Conservation (phyloP, 1,284 basidiomycete species). For the Chiua sp. region DNA sequence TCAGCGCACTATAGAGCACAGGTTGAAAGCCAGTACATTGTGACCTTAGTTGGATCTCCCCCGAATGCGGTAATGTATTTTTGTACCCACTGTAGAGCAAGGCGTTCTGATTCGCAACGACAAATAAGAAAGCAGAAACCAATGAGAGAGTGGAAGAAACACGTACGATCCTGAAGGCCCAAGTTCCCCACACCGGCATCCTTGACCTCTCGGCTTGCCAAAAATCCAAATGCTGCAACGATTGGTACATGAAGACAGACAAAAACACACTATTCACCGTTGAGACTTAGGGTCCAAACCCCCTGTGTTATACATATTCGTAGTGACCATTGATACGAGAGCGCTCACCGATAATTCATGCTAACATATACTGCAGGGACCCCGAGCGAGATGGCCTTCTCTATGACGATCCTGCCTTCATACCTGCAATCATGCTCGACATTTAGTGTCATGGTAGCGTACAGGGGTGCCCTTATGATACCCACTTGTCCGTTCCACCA, state of each 20-base stretch:
- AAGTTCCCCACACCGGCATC: slow-evolving; percentile 58
- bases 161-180: too few relatives aligned
- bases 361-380: slow-evolving; percentile 41
- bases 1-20: too few relatives aligned
- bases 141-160: too few relatives aligned
- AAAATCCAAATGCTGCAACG: slow-evolving; percentile 48
- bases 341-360: slow-evolving; percentile 41
- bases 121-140: too few relatives aligned
- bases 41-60: too few relatives aligned
- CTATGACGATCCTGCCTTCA: slow-evolving; percentile 32
- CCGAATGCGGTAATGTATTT: too few relatives aligned
- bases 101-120: too few relatives aligned
- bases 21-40: too few relatives aligned
- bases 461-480: not conserved
- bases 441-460: not conserved
- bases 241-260: not conserved
- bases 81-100: too few relatives aligned
- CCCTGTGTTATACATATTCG: not conserved
- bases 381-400: slow-evolving; percentile 28
- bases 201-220: slow-evolving; percentile 53
- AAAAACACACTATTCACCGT: slow-evolving; percentile 24
- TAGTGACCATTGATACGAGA: too few relatives aligned
- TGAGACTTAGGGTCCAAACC: slow-evolving; percentile 14
- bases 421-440: not conserved
- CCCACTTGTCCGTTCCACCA: slow-evolving; percentile 30